A percentile compares a stretch with the other conserved stretches of the same genome.
Evolutionary conservation across 768 basidiomycete genomes (phyloP).

Genomic region (Tricholomella constricta): DNA sequence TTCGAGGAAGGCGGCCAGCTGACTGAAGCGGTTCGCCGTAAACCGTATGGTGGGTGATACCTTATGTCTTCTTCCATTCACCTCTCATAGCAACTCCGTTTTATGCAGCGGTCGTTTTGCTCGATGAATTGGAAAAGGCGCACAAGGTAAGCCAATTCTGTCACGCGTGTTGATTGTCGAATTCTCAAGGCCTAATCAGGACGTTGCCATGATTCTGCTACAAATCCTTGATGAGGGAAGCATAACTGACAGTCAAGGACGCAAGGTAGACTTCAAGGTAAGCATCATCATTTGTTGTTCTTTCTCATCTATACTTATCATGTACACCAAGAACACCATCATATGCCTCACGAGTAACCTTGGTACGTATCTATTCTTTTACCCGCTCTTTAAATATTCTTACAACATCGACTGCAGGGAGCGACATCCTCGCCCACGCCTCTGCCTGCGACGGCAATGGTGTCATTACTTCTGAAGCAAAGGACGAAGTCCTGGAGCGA

Average conservation of each 20-base stretch:
- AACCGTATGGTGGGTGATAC: constrained; percentile 72
- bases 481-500: constrained; percentile 67
- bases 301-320: neutral
- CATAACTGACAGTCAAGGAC: constrained; percentile 89
- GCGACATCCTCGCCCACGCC: constrained; percentile 72
- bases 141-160: constrained; percentile 58
- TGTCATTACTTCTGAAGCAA: constrained; percentile 60
- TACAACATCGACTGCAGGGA: constrained; percentile 32
- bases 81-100: neutral
- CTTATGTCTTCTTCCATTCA: neutral
- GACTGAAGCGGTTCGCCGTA: constrained; percentile 89
- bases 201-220: constrained; percentile 87
- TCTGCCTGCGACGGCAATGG: constrained; percentile 66
- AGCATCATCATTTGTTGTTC: neutral
- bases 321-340: constrained; percentile 95
- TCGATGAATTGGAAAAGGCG: constrained; percentile 92
- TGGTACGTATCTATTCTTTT: constrained; percentile 43
- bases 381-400: neutral
- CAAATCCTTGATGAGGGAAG: constrained; percentile 91
- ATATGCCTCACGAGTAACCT: constrained; percentile 90
- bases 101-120: constrained; percentile 66
- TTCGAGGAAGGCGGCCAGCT: constrained; percentile 88
- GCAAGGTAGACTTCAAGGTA: constrained; percentile 90
- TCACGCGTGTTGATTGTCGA: neutral
- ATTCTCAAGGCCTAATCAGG: constrained; percentile 39